Evolutionary conservation across 495 filamentous ascomycete species (phyloP).

Genomic region (Penicillium longicatenatum): DNA sequence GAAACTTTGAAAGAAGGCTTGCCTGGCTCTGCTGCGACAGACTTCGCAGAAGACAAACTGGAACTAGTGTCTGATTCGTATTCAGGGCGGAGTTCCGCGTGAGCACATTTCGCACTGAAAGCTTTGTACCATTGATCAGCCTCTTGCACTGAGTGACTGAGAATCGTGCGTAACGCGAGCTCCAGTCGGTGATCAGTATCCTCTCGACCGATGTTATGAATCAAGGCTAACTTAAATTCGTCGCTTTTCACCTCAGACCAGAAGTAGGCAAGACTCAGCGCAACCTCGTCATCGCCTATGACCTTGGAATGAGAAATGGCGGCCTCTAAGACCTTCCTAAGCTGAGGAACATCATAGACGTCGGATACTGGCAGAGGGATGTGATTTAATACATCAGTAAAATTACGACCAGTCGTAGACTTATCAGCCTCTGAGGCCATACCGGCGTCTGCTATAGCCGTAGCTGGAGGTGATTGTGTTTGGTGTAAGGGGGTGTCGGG

Average conservation of each 20-base stretch:
- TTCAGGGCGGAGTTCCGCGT: background rate
- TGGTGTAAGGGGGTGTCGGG: conserved; percentile 8
- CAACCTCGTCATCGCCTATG: conserved; percentile 7
- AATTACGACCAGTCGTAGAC: conserved; percentile 10
- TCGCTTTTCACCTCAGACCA: conserved; percentile 21
- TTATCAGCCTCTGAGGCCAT: conserved; percentile 8
- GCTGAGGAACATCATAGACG: conserved; percentile 16
- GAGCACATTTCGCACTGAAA: background rate
- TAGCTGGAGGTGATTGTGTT: conserved; percentile 5
- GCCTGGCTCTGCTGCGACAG: conserved; percentile 31
- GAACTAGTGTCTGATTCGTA: conserved; percentile 42
- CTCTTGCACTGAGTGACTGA: conserved; percentile 17
- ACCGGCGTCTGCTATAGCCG: background rate
- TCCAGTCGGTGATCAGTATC: conserved; percentile 6
- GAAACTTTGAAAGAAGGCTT: conserved; percentile 21
- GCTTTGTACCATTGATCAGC: conserved; percentile 21
- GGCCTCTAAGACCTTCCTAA: conserved; percentile 16
- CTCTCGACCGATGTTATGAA: conserved; percentile 16
- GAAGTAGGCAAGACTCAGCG: conserved; percentile 22
- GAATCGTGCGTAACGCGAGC: conserved; percentile 16
- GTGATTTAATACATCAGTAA: conserved; percentile 12
- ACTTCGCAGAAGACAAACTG: conserved; percentile 46
- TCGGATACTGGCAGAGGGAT: conserved; percentile 19
- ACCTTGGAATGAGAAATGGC: conserved; percentile 14
- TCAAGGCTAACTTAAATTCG: conserved; percentile 26